phyloP scores from a whole-genome alignment of 2,329 filamentous ascomycete genomes.

The Fonsecaea nubica region DNA sequence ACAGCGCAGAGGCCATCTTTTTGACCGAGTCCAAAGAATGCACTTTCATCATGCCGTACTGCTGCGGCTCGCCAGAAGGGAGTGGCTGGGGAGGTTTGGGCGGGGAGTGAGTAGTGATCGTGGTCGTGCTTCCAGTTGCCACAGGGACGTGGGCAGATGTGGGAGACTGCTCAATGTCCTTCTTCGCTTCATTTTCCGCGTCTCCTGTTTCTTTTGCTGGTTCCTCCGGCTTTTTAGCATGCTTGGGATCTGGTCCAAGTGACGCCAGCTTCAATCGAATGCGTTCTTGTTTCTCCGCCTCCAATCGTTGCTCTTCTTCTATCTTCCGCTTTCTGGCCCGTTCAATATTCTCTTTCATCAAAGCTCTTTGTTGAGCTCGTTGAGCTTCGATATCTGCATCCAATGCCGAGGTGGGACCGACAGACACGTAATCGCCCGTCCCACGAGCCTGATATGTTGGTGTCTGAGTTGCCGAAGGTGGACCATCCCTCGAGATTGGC shows the following conservation, averaged over 20 bases:
- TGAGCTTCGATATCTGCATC: slow-evolving; percentile 38
- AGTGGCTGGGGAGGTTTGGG: slow-evolving; percentile 66
- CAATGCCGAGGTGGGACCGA: slow-evolving; percentile 22
- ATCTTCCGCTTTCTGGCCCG: slow-evolving; percentile 60
- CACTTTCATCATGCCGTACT: slow-evolving; percentile 69
- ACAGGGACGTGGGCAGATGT: slow-evolving; percentile 13
- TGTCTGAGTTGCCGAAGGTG: slow-evolving; percentile 29
- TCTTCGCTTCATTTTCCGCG: slow-evolving; percentile 29
- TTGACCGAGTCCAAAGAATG: slow-evolving; percentile 63
- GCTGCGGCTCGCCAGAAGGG: slow-evolving; percentile 63
- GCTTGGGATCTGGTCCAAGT: slow-evolving; percentile 44
- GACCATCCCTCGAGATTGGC: slow-evolving; percentile 40
- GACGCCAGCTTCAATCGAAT: slow-evolving; percentile 63
- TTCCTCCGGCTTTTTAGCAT: slow-evolving; percentile 23
- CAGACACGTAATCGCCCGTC: slow-evolving; percentile 43
- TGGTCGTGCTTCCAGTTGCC: slow-evolving; percentile 43
- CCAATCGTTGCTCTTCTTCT: slow-evolving; percentile 63
- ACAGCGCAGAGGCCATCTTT: slow-evolving; percentile 45
- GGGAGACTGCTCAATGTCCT: slow-evolving; percentile 36
- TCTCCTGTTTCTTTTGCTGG: slow-evolving; percentile 9
- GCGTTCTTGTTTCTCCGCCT: slow-evolving; percentile 64
- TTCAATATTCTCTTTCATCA: slow-evolving; percentile 67
- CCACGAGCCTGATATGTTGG: slow-evolving; percentile 45
- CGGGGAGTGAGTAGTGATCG: slow-evolving; percentile 52
- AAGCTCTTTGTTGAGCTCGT: slow-evolving; percentile 59